phyloP scores from a whole-genome alignment of 192 early-diverging fungal species.

The Dispira simplex region DNA sequence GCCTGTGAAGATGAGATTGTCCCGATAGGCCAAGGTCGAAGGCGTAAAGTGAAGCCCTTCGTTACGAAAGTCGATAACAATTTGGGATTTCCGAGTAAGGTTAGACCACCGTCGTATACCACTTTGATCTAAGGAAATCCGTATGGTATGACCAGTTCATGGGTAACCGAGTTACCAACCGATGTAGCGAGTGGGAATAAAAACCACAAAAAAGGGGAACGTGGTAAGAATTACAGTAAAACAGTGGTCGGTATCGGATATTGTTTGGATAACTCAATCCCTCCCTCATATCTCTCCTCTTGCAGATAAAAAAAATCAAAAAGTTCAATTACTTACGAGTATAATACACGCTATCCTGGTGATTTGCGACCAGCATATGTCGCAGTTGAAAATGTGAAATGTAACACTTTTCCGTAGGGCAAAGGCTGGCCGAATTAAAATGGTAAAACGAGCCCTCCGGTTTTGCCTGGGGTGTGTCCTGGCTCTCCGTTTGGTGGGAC shows the following conservation, averaged over 20 bases:
- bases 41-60: conserved; percentile 17
- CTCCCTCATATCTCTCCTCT: no score
- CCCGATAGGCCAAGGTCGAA: conserved; percentile 21
- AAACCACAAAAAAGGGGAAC: no score
- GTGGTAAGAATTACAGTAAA: no score
- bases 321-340: neutral
- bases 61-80: conserved; percentile 14
- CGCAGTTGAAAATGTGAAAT: conserved; percentile 28
- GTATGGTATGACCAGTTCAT: neutral
- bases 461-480: neutral
- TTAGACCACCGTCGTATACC: conserved; percentile 24
- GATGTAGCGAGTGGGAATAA: no score
- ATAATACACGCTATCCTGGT: conserved; percentile 21
- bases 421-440: neutral
- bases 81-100: conserved; percentile 12
- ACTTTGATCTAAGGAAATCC: conserved; percentile 16
- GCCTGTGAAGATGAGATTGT: conserved; percentile 22
- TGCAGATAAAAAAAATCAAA: no score
- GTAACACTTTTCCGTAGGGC: conserved; percentile 13
- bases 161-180: no score
- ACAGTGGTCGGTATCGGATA: no score
- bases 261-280: no score
- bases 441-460: neutral
- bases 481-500: neutral
- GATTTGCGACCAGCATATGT: conserved; percentile 26